Evolutionary conservation across 139 green algal genomes (phyloP).

Genomic region (Yamagishiella unicocca): DNA sequence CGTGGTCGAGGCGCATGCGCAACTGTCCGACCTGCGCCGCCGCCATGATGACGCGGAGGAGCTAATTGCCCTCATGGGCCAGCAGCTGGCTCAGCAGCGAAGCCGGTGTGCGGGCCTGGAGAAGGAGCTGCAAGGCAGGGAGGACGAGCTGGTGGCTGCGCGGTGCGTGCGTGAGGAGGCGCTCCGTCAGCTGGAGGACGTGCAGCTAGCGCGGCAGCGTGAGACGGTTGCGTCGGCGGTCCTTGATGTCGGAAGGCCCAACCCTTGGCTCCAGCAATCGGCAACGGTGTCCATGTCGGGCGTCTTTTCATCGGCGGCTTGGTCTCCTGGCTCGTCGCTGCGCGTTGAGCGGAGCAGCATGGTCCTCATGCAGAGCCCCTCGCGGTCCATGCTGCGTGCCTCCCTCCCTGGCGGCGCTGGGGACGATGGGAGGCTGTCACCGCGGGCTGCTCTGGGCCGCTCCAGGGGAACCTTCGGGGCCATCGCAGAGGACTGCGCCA

Average conservation of each 20-base stretch:
- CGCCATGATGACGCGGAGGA: slow-evolving; percentile 32
- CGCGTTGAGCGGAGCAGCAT: not conserved
- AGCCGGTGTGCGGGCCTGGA: not conserved
- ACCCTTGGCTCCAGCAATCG: not conserved
- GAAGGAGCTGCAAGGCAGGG: not conserved
- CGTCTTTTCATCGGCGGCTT: not conserved
- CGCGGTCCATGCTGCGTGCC: too few relatives aligned
- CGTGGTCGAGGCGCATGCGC: not conserved
- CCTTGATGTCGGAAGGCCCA: too few relatives aligned
- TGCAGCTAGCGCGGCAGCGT: too few relatives aligned
- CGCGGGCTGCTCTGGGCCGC: too few relatives aligned
- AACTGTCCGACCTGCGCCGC: slow-evolving; percentile 6
- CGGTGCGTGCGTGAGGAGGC: not conserved
- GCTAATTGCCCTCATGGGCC: not conserved
- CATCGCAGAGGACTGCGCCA: too few relatives aligned
- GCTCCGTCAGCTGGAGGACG: not conserved
- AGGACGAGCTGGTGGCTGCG: not conserved
- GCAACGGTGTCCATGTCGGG: too few relatives aligned
- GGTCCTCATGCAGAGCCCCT: too few relatives aligned
- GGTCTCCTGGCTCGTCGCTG: not conserved
- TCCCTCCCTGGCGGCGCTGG: too few relatives aligned
- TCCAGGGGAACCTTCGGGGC: too few relatives aligned
- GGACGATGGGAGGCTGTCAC: too few relatives aligned
- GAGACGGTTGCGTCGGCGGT: too few relatives aligned
- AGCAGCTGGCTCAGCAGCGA: not conserved